Evolutionary conservation across 768 basidiomycete species (phyloP).

Genomic region (Sistotremastrum suecicum): DNA sequence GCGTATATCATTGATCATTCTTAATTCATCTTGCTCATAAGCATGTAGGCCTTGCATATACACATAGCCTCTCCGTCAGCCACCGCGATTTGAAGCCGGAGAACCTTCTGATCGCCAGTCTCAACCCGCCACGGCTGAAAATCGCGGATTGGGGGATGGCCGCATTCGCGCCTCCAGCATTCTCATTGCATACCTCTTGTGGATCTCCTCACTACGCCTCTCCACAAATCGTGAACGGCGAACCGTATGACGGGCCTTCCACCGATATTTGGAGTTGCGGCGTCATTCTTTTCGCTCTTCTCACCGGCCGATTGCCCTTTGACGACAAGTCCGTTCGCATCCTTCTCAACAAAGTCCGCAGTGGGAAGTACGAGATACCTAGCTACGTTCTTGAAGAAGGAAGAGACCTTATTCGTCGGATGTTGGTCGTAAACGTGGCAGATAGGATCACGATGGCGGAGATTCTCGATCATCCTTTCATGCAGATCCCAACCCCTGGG

Average conservation of each 20-base stretch:
- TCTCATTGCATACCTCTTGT: constrained; percentile 86
- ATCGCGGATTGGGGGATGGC: constrained; percentile 99
- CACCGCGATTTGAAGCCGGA: constrained; percentile 98
- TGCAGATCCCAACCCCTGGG: constrained; percentile 35
- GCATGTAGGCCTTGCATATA: constrained; percentile 69
- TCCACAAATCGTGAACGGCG: constrained; percentile 89
- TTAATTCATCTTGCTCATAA: too few species aligned
- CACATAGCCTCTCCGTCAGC: constrained; percentile 93
- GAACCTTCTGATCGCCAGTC: constrained; percentile 82
- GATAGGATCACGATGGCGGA: constrained; percentile 75
- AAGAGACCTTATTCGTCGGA: constrained; percentile 67
- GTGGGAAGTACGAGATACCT: constrained; percentile 77
- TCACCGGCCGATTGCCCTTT: constrained; percentile 85
- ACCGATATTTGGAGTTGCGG: constrained; percentile 97
- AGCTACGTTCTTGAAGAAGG: constrained; percentile 69
- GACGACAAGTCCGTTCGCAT: constrained; percentile 77
- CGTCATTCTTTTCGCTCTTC: constrained; percentile 80
- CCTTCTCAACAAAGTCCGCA: constrained; percentile 76
- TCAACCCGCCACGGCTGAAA: constrained; percentile 75
- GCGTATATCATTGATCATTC: too few species aligned
- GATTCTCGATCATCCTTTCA: constrained; percentile 79
- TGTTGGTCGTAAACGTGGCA: constrained; percentile 79
- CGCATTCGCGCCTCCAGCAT: constrained; percentile 75
- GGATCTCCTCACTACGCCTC: constrained; percentile 95
- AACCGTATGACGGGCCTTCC: constrained; percentile 76